Percentiles rank a stretch among this genome's conserved stretches.
phyloP scores from a whole-genome alignment of 176 grass and related monocot species.

The Elymus sibiricus region DNA sequence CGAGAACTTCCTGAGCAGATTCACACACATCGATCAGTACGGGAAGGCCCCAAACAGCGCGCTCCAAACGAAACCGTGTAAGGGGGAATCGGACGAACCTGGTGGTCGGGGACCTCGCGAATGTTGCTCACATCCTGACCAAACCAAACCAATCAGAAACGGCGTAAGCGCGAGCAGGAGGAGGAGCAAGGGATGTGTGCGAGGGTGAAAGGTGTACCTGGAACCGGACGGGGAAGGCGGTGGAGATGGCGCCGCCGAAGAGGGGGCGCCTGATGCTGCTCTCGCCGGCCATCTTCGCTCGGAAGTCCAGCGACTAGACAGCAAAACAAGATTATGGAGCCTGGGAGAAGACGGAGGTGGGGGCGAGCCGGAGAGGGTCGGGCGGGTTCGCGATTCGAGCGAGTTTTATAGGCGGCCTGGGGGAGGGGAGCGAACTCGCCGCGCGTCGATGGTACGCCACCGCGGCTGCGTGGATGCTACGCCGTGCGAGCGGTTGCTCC shows the following conservation, averaged over 20 bases:
- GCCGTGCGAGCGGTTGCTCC: background rate
- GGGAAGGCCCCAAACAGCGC: background rate
- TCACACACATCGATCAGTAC: background rate
- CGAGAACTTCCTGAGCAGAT: slow-evolving; percentile 60
- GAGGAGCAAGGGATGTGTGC: background rate
- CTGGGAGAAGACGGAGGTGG: background rate
- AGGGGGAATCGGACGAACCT: slow-evolving; percentile 34
- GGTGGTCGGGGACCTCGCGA: slow-evolving; percentile 79
- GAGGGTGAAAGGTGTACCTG: slow-evolving; percentile 31
- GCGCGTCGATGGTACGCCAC: slow-evolving; percentile 37
- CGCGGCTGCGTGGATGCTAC: slow-evolving; percentile 28
- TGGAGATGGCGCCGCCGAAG: slow-evolving; percentile 86
- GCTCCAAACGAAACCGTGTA: background rate
- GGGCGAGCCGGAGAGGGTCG: background rate
- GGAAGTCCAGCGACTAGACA: background rate
- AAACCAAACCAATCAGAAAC: background rate
- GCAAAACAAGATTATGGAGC: slow-evolving; percentile 10
- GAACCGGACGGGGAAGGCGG: slow-evolving; percentile 63
- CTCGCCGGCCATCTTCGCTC: slow-evolving; percentile 53
- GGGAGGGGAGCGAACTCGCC: background rate
- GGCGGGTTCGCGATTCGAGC: background rate
- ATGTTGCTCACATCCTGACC: slow-evolving; percentile 82
- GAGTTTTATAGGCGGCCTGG: background rate
- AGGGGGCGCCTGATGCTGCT: slow-evolving; percentile 44
- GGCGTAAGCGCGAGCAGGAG: background rate